Evolutionary conservation across 768 basidiomycete genomes (phyloP), one percentile per base, ranked within the genome.

Genomic region (Auriscalpium microsporum): DNA sequence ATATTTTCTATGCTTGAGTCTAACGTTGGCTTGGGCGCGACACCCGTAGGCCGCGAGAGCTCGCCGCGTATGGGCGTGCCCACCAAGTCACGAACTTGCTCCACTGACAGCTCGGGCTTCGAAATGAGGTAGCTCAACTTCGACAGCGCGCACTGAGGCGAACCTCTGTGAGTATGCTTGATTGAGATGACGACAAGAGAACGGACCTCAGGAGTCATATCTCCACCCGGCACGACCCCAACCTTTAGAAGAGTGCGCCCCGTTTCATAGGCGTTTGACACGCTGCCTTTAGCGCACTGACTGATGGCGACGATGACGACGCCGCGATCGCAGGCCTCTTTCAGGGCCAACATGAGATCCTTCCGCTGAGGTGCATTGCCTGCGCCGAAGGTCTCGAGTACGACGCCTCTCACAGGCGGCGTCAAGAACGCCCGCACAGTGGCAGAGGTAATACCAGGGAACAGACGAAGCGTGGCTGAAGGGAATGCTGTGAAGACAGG

Each of bases 151-250:
- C 90, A 91, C 92, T 94, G 56, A 35, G 11, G 8, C 10, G 37
- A 40, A 9, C 10, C 6, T 45, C 4, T 14, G 14, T 49, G 48
- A 35, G 28, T 16, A 21, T 19, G n/a, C 6, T 17, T 17, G 23
- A 7, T 33, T 50, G 21, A 21, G 14, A 11, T 17, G 40, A 28
- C 28, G 28, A 4, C 28, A 4, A 13, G 10, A 14, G n/a, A 28
- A 56, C 71, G 40, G 56, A 90, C 90, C 80, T 95, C 92, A n/a
- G 92, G 90, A 1, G 94, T 96, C 93, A 95, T 94, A 68, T 96
- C 94, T 28, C 81, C 82, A 7, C 93, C 93, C 0, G 89, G 78
- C 11, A 94, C 79, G 17, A 94, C 85, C 0, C 93, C 92, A n/a
- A 73, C 78, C 48, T 81, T 76, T 36, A 83, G 72, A 19, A 94